Evolutionary conservation across 2,329 filamentous ascomycete species (phyloP).

Genomic region (Penicillium sumatraense): DNA sequence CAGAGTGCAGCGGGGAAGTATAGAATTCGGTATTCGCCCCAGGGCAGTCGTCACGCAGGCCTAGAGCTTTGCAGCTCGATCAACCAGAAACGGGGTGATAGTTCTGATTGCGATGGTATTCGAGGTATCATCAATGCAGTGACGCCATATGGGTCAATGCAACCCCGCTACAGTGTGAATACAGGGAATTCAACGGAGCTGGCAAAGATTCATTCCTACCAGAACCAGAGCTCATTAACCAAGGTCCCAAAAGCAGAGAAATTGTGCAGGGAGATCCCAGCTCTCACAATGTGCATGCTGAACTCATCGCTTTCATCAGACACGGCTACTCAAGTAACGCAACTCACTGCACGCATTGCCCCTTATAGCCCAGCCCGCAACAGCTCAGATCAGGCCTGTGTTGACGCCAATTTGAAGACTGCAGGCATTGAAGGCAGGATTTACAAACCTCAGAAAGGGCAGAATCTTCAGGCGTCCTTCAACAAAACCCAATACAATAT

Average conservation of each 20-base stretch:
- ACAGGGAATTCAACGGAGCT: conserved; percentile 11
- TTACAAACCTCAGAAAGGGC: not conserved
- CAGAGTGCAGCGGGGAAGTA: conserved; percentile 26
- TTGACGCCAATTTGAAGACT: conserved; percentile 10
- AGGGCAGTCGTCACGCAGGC: conserved; percentile 3
- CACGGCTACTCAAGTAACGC: conserved; percentile 9
- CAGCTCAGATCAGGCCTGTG: conserved; percentile 1
- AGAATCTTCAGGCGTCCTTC: not conserved
- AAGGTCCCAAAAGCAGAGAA: not conserved
- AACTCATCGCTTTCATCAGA: conserved; percentile 1
- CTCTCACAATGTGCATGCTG: not conserved
- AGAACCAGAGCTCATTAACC: conserved; percentile 15
- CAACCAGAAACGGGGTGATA: not conserved
- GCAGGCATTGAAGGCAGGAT: conserved; percentile 12
- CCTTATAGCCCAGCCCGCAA: conserved; percentile 13
- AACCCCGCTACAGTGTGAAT: conserved; percentile 20
- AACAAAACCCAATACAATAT: not conserved
- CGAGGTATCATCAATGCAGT: conserved; percentile 25
- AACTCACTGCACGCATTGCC: conserved; percentile 15
- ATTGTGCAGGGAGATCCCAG: not conserved
- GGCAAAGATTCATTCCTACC: conserved; percentile 16
- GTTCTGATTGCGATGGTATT: conserved; percentile 11
- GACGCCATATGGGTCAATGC: conserved; percentile 22
- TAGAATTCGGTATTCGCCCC: conserved; percentile 16
- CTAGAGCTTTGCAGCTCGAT: not conserved